Percentiles rank a stretch among this genome's conserved stretches.
Evolutionary conservation across 2,329 filamentous ascomycete species (phyloP).

Genomic region (Fusarium goolgardi): DNA sequence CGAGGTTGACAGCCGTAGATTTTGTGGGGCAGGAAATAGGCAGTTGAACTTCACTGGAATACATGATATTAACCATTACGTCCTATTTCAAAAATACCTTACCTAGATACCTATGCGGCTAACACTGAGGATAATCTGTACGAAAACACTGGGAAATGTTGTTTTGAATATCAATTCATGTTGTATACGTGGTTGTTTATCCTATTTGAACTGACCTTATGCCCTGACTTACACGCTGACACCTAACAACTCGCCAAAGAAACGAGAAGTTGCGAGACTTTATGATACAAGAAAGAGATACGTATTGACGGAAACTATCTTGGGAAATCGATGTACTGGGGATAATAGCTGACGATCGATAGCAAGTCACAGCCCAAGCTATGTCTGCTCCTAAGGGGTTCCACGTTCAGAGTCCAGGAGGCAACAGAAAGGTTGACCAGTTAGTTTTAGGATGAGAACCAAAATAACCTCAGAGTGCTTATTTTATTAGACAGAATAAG

Average conservation of each 20-base stretch:
- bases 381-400: neutral
- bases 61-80: neutral
- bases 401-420: neutral
- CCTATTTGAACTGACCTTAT: neutral
- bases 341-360: too few species aligned
- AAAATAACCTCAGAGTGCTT: neutral
- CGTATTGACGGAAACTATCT: too few species aligned
- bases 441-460: neutral
- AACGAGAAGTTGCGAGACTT: neutral
- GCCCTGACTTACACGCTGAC: neutral
- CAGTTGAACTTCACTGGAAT: neutral
- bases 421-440: neutral
- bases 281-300: neutral
- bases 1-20: constrained; percentile 18
- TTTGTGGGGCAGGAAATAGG: constrained; percentile 28
- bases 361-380: neutral
- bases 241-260: neutral
- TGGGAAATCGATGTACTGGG: neutral
- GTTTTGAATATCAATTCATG: neutral
- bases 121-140: too few species aligned
- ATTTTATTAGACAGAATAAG: neutral
- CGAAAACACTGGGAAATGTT: neutral
- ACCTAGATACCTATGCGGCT: neutral
- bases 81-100: too few species aligned
- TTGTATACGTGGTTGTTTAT: neutral